These are phyloP conservation scores for Perkinsus olseni DNA, from an alignment of 169 alveolate genomes.

Conservation along the genomic window DNA sequence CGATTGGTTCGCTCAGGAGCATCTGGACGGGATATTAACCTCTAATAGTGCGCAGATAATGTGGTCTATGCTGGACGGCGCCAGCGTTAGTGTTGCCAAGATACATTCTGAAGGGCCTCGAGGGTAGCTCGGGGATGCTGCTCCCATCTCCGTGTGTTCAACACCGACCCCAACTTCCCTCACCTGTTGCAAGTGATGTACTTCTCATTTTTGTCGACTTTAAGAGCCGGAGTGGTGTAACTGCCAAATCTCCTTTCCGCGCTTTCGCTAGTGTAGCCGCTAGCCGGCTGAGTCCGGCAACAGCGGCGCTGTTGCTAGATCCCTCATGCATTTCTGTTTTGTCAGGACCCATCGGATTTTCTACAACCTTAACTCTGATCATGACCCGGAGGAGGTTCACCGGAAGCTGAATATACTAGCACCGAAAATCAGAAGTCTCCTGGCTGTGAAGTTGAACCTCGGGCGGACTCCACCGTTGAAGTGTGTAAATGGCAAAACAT, in stretches of 20 bases:
- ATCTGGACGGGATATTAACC: neutral
- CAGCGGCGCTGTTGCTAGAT: too few species aligned
- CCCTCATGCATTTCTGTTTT: neutral
- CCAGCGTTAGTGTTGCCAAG: neutral
- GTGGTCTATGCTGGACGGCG: neutral
- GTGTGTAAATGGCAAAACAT: too few species aligned
- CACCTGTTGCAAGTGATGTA: too few species aligned
- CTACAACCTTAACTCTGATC: neutral
- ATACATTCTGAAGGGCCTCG: neutral
- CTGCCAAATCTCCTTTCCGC: too few species aligned
- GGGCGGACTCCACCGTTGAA: neutral
- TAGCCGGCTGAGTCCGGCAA: too few species aligned
- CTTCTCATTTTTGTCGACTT: too few species aligned
- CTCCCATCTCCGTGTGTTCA: too few species aligned
- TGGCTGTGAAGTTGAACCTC: neutral
- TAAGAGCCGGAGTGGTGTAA: too few species aligned
- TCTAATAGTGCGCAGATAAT: neutral
- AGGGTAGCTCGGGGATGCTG: neutral
- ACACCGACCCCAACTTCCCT: too few species aligned
- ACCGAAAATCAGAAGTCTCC: neutral
- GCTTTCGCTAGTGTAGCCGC: too few species aligned
- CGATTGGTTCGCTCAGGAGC: neutral
- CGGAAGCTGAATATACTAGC: neutral
- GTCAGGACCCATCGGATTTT: neutral
- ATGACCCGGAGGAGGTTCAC: neutral